Conservation (phyloP, 495 filamentous ascomycete genomes). For the Talaromyces nanjingensis region DNA sequence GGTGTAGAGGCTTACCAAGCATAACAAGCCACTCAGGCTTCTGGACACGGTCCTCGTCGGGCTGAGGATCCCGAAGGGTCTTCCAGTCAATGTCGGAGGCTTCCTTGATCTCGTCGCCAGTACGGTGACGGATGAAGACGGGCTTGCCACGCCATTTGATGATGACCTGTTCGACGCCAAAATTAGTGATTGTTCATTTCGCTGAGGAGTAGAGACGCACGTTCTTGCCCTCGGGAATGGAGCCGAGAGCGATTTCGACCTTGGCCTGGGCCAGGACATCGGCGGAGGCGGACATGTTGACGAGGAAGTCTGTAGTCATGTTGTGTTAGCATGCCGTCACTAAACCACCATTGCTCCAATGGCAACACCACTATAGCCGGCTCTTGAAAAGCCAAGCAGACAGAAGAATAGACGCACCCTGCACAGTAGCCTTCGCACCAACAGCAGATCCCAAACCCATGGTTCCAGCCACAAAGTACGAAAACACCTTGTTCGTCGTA, state of each 20-base stretch:
- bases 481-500: conserved; percentile 74
- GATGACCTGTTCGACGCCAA: conserved; percentile 60
- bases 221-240: conserved; percentile 99
- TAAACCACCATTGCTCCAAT: no score
- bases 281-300: conserved; percentile 99
- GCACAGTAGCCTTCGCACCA: conserved; percentile 92
- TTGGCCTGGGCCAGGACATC: conserved; percentile 99
- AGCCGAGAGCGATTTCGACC: conserved; percentile 88
- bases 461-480: conserved; percentile 97
- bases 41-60: conserved; percentile 89
- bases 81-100: conserved; percentile 72
- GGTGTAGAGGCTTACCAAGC: conserved; percentile 58
- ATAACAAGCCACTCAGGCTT: conserved; percentile 99
- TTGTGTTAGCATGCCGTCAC: neutral
- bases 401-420: conserved; percentile 57
- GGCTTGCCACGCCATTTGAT: conserved; percentile 99
- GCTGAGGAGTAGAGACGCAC: conserved; percentile 44
- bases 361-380: no score
- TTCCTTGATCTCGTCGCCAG: conserved; percentile 75
- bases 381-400: no score
- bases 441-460: conserved; percentile 86
- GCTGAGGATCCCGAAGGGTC: conserved; percentile 79
- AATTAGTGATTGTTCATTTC: neutral
- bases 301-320: conserved; percentile 74
- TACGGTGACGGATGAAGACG: conserved; percentile 99